Evolutionary conservation across 176 grass and related monocot species (phyloP).

Genomic region (Phoenix roebelenii): DNA sequence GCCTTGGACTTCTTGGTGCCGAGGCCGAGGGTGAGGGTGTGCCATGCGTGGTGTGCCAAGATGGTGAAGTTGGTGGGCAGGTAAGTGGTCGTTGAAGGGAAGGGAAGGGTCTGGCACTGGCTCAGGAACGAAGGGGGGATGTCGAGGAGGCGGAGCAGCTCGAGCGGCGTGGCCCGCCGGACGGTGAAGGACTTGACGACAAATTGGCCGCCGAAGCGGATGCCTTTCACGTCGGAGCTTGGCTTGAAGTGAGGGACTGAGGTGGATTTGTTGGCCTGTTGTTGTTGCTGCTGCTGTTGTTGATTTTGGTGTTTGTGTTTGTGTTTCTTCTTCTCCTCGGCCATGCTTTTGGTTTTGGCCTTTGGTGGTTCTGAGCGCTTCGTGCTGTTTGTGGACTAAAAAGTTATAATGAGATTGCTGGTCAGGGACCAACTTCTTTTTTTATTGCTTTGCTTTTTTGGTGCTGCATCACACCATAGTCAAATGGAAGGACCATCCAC

Average conservation of each 20-base stretch:
- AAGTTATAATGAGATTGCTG: too few species aligned
- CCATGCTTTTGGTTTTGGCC: constrained; percentile 11
- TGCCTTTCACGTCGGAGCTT: constrained; percentile 70
- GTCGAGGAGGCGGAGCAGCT: constrained; percentile 84
- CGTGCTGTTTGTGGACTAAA: too few species aligned
- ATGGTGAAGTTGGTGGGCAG: constrained; percentile 97
- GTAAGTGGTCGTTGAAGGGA: constrained; percentile 74
- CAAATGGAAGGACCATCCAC: too few species aligned
- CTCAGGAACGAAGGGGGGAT: constrained; percentile 83
- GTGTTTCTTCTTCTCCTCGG: constrained; percentile 46
- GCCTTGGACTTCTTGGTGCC: constrained; percentile 97
- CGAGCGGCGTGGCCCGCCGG: constrained; percentile 76
- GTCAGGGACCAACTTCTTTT: too few species aligned
- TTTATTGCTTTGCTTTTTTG: too few species aligned
- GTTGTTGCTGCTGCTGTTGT: constrained; percentile 1
- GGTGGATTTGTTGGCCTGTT: background rate
- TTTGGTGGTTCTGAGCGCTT: too few species aligned
- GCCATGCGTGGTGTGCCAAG: constrained; percentile 96
- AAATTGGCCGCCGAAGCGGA: constrained; percentile 88
- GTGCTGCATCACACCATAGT: too few species aligned
- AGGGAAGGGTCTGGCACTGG: constrained; percentile 82
- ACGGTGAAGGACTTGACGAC: constrained; percentile 97
- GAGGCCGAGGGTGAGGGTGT: constrained; percentile 86
- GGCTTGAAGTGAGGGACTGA: constrained; percentile 68
- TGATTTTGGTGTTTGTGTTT: constrained; percentile 26